Percentiles rank a stretch among this genome's conserved stretches.
Conservation (phyloP, 2,329 filamentous ascomycete species). For the Alternaria infectoria region DNA sequence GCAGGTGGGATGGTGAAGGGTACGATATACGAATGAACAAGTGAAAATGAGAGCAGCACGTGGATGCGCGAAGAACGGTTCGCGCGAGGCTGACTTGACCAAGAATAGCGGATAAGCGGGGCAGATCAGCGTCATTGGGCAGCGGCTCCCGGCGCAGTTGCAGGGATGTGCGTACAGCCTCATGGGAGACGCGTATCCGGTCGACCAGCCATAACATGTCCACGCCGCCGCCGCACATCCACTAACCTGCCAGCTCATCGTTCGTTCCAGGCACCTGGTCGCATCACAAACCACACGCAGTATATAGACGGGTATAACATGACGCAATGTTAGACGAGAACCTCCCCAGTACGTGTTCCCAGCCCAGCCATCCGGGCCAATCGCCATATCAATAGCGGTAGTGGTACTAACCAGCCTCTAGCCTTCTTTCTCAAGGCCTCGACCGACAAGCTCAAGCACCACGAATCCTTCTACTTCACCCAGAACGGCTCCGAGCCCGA, state of each 20-base stretch:
- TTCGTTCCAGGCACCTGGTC: background rate
- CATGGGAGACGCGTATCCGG: constrained; percentile 15
- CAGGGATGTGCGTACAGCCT: constrained; percentile 18
- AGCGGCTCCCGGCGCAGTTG: constrained; percentile 9
- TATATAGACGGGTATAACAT: constrained; percentile 11
- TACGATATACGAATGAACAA: background rate
- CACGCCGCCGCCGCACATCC: constrained; percentile 1
- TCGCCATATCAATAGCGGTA: constrained; percentile 21
- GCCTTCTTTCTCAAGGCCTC: constrained; percentile 66
- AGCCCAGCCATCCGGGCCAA: background rate
- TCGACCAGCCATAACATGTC: constrained; percentile 5
- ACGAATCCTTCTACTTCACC: constrained; percentile 62
- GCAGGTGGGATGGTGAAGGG: background rate
- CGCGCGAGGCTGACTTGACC: constrained; percentile 7
- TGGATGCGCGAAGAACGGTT: background rate
- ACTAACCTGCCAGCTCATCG: background rate
- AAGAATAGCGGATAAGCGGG: constrained; percentile 9
- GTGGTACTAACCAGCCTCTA: constrained; percentile 41
- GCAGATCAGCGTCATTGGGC: constrained; percentile 14
- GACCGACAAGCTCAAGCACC: constrained; percentile 57
- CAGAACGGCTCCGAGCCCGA: constrained; percentile 81
- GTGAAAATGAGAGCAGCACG: background rate
- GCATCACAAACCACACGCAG: background rate
- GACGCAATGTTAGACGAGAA: constrained; percentile 85
- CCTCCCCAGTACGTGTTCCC: constrained; percentile 67